Conservation (phyloP, 192 early-diverging fungal species). For the Coemansia sp. region DNA sequence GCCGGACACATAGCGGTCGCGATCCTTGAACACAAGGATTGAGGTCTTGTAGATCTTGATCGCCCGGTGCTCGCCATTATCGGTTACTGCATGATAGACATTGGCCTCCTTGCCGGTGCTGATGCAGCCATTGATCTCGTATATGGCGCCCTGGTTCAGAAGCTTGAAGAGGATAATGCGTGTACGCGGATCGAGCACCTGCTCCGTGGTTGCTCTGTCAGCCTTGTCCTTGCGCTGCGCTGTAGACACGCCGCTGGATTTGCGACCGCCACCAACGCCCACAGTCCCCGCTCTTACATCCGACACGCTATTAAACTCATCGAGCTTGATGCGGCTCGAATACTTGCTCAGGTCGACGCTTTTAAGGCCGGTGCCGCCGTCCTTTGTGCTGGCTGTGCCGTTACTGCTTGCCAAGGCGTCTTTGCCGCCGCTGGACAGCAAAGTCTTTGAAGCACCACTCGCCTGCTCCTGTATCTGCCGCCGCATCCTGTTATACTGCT, state of each 20-base stretch:
- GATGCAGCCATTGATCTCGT: constrained; percentile 96
- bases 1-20: constrained; percentile 95
- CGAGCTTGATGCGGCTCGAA: constrained; percentile 71
- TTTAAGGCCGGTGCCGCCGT: constrained; percentile 24
- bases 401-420: constrained; percentile 9
- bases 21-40: constrained; percentile 97
- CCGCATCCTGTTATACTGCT: constrained; percentile 85
- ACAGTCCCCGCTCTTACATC: not conserved
- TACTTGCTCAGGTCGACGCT: constrained; percentile 66
- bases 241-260: constrained; percentile 30
- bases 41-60: constrained; percentile 99
- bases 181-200: constrained; percentile 97
- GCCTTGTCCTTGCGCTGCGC: constrained; percentile 79
- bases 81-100: constrained; percentile 94
- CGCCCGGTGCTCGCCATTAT: constrained; percentile 77
- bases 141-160: constrained; percentile 85
- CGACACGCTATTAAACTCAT: constrained; percentile 48
- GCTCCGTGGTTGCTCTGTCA: constrained; percentile 94
- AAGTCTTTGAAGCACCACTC: constrained; percentile 5
- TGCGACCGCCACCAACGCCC: constrained; percentile 37
- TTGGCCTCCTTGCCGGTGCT: constrained; percentile 99
- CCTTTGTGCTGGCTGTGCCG: constrained; percentile 21
- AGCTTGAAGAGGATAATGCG: constrained; percentile 97
- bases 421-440: not conserved
- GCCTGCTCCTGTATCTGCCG: constrained; percentile 61